Percentiles rank a stretch among this genome's conserved stretches.
These are phyloP conservation scores for Leccinum subgranulosum DNA, from an alignment of 768 basidiomycete genomes.

Conservation along the genomic window DNA sequence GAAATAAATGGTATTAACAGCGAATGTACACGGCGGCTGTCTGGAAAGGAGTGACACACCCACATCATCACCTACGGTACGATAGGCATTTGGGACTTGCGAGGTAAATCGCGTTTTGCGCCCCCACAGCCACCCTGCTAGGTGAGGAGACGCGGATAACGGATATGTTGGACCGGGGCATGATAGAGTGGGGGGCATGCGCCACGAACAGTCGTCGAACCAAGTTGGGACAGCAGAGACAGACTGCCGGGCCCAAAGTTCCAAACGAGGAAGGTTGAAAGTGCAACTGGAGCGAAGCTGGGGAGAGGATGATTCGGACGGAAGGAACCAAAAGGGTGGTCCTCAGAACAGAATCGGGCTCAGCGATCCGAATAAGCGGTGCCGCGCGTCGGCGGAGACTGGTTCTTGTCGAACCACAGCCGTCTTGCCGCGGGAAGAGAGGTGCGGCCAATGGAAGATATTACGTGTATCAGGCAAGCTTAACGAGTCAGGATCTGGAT, in stretches of 20 bases:
- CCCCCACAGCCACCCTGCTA: slow-evolving; percentile 18
- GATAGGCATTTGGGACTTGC: neutral
- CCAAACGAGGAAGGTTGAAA: slow-evolving; percentile 30
- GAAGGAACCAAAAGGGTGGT: slow-evolving; percentile 14
- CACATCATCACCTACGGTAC: neutral
- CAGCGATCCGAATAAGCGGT: slow-evolving; percentile 19
- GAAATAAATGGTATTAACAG: slow-evolving; percentile 1
- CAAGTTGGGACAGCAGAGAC: slow-evolving; percentile 12
- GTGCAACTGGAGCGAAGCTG: neutral
- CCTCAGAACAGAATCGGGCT: slow-evolving; percentile 5
- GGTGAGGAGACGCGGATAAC: neutral
- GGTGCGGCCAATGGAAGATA: slow-evolving; percentile 22
- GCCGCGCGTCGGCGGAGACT: slow-evolving; percentile 32
- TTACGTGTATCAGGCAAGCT: slow-evolving; percentile 27
- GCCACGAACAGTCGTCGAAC: neutral
- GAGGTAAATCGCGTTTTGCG: slow-evolving; percentile 24
- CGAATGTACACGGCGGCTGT: neutral
- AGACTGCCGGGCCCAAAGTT: slow-evolving; percentile 18
- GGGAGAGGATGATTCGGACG: slow-evolving; percentile 1
- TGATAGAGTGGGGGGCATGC: neutral
- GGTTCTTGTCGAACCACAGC: neutral
- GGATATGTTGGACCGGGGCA: slow-evolving; percentile 4
- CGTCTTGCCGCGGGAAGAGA: slow-evolving; percentile 31
- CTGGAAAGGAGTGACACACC: neutral
- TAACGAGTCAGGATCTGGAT: slow-evolving; percentile 31